Percentiles rank a stretch among this genome's conserved stretches.
These are phyloP conservation scores for Mucor racemosus DNA, from an alignment of 371 early-diverging fungal genomes.

Conservation along the genomic window DNA sequence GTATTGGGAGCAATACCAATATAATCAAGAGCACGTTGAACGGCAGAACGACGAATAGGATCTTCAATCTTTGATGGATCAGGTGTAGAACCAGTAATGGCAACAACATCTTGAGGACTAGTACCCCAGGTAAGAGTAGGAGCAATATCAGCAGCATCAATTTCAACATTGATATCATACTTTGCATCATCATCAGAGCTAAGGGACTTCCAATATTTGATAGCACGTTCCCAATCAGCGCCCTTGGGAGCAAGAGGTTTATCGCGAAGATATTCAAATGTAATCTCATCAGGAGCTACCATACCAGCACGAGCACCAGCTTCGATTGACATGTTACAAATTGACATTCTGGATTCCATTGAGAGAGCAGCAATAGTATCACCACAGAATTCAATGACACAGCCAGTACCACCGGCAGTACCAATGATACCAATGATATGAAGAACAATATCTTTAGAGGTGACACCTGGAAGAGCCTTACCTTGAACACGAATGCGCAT, in stretches of 20 bases:
- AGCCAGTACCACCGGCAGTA: slow-evolving; percentile 74
- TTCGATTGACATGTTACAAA: slow-evolving; percentile 79
- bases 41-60: slow-evolving; percentile 51
- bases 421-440: slow-evolving; percentile 74
- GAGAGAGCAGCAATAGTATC: slow-evolving; percentile 50
- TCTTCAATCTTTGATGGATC: slow-evolving; percentile 55
- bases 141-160: slow-evolving; percentile 61
- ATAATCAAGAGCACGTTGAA: slow-evolving; percentile 64
- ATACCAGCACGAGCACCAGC: slow-evolving; percentile 77
- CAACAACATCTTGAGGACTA: slow-evolving; percentile 68
- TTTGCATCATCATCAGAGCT: slow-evolving; percentile 62
- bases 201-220: slow-evolving; percentile 68
- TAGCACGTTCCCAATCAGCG: slow-evolving; percentile 65
- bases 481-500: slow-evolving; percentile 68
- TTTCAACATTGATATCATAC: slow-evolving; percentile 64
- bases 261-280: slow-evolving; percentile 66
- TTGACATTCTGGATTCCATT: slow-evolving; percentile 75
- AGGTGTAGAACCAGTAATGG: slow-evolving; percentile 64
- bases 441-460: slow-evolving; percentile 70
- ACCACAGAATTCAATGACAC: slow-evolving; percentile 71
- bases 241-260: slow-evolving; percentile 70
- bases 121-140: slow-evolving; percentile 78
- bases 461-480: slow-evolving; percentile 55
- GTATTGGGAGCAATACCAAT: slow-evolving; percentile 72
- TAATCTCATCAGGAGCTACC: slow-evolving; percentile 73